Percentiles rank a stretch among this genome's conserved stretches.
phyloP scores from a whole-genome alignment of 1,284 basidiomycete species.

The Ganoderma sp. region DNA sequence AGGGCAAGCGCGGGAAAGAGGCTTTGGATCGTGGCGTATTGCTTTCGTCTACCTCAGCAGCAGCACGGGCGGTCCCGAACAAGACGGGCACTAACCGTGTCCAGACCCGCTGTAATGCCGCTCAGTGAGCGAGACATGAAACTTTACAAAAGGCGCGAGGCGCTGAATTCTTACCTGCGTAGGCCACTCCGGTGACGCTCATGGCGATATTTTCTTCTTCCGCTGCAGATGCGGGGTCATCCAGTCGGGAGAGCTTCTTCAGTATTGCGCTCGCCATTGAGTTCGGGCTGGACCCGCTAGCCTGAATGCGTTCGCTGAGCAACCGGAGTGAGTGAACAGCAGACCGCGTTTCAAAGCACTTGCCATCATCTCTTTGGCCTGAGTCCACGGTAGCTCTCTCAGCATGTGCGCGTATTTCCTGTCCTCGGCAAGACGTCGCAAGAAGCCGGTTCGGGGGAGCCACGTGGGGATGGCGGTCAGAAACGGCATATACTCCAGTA shows the following conservation, averaged over 20 bases:
- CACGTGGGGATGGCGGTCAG: constrained; percentile 11
- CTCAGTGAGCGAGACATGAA: not conserved
- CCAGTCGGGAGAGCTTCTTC: not conserved
- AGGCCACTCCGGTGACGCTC: constrained; percentile 10
- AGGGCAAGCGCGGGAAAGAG: constrained; percentile 37
- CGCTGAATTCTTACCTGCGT: constrained; percentile 6
- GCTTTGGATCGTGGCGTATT: constrained; percentile 27
- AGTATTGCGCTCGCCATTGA: constrained; percentile 5
- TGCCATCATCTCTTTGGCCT: constrained; percentile 5
- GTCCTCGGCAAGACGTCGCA: constrained; percentile 9
- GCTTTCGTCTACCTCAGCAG: constrained; percentile 24
- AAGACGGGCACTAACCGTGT: constrained; percentile 22
- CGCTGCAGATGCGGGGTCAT: not conserved
- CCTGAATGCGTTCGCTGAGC: not conserved
- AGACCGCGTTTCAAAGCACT: not conserved
- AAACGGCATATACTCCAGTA: constrained; percentile 28
- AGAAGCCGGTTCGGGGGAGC: constrained; percentile 9
- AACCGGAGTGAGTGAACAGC: not conserved
- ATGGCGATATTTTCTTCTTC: constrained; percentile 16
- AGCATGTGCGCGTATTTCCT: not conserved
- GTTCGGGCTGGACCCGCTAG: not conserved
- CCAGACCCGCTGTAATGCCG: constrained; percentile 23
- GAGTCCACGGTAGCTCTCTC: constrained; percentile 13
- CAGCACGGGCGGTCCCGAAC: not conserved
- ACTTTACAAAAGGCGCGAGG: too few relatives aligned